Evolutionary conservation across 805 yeast genomes (phyloP).

Genomic region (Naumovozyma dairenensis): DNA sequence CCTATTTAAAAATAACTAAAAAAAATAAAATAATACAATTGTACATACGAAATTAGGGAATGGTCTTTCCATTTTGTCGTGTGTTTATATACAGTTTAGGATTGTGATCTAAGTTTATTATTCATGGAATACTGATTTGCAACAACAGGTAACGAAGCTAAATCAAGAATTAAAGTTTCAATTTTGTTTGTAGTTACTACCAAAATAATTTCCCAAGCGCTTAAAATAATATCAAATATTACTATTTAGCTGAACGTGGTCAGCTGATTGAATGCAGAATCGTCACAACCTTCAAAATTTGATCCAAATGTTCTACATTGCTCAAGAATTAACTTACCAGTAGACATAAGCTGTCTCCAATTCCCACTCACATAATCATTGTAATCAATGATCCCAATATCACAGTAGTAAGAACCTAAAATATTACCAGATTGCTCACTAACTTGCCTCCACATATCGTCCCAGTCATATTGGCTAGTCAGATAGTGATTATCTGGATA

Average conservation of each 20-base stretch:
- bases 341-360: not conserved
- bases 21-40: too few species aligned
- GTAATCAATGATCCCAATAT: not conserved
- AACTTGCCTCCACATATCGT: not conserved
- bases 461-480: not conserved
- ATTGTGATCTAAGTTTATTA: too few species aligned
- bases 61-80: too few species aligned
- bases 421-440: not conserved
- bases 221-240: too few species aligned
- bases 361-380: not conserved
- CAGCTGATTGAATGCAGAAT: not conserved
- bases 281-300: not conserved
- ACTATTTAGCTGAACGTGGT: not conserved
- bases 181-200: too few species aligned
- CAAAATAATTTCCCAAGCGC: too few species aligned
- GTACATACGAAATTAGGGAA: too few species aligned
- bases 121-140: too few species aligned
- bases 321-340: not conserved
- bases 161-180: too few species aligned
- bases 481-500: not conserved
- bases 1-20: too few species aligned
- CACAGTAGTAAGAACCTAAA: not conserved
- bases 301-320: not conserved
- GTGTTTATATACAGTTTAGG: too few species aligned
- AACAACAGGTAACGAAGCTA: too few species aligned